A percentile compares a stretch with the other conserved stretches of the same genome.
Conservation (phyloP, 140 eudicot genomes). For the Bidens hawaiensis region DNA sequence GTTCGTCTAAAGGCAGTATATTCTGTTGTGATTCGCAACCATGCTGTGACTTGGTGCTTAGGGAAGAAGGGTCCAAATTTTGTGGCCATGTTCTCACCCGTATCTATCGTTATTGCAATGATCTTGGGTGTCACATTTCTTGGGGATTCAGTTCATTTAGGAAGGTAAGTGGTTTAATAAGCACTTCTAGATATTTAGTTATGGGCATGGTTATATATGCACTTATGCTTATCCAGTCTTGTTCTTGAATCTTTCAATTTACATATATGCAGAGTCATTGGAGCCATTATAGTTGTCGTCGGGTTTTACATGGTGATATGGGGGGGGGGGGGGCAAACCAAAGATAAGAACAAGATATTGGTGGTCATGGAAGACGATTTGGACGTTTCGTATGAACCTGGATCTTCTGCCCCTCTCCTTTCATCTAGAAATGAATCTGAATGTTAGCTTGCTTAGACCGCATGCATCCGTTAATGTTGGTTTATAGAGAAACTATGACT, state of each 20-base stretch:
- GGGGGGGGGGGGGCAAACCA: constrained; percentile 43
- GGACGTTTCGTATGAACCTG: not conserved
- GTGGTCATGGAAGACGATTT: not conserved
- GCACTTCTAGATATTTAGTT: too few relatives aligned
- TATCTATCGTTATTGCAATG: constrained; percentile 57
- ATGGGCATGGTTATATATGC: too few relatives aligned
- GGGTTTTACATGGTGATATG: constrained; percentile 46
- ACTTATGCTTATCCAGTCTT: too few relatives aligned
- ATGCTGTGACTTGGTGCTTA: constrained; percentile 41
- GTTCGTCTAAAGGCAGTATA: constrained; percentile 28
- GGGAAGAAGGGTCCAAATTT: constrained; percentile 48
- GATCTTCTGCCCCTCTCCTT: constrained; percentile 24
- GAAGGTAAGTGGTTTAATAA: constrained; percentile 40
- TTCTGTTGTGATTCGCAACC: constrained; percentile 24
- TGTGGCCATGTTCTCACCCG: constrained; percentile 58
- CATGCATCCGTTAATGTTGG: not conserved
- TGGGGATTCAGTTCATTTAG: constrained; percentile 53
- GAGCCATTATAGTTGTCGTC: constrained; percentile 25
- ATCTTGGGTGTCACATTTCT: constrained; percentile 58
- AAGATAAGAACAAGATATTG: constrained; percentile 16
- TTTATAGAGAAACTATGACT: too few relatives aligned
- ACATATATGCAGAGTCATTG: constrained; percentile 32
- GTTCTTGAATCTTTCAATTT: not conserved
- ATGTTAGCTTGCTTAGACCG: not conserved
- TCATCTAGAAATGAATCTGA: not conserved